Evolutionary conservation across 2,329 filamentous ascomycete species (phyloP).

Genomic region (Penicillium sp.): DNA sequence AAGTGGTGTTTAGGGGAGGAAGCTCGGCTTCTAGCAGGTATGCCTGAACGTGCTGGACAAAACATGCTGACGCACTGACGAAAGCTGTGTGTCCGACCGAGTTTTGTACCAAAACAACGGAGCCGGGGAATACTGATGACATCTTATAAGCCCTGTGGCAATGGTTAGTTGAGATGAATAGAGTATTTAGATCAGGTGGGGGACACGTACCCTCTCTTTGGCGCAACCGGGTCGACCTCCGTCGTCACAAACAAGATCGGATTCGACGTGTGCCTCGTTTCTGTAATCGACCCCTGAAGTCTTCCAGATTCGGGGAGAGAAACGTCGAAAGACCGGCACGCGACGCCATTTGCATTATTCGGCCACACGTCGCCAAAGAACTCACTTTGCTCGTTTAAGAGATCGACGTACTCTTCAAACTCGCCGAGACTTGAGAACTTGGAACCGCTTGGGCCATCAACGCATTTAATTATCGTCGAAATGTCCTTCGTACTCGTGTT

Average conservation of each 20-base stretch:
- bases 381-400: not conserved
- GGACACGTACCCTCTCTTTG: slow-evolving; percentile 40
- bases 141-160: slow-evolving; percentile 26
- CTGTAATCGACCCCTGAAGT: not conserved
- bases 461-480: not conserved
- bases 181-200: not conserved
- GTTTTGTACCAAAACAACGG: slow-evolving; percentile 46
- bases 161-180: not conserved
- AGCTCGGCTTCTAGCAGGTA: not conserved
- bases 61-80: not conserved
- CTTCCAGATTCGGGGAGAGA: not conserved
- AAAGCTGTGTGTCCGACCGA: slow-evolving; percentile 2
- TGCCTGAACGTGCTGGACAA: not conserved
- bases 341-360: not conserved
- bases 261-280: slow-evolving; percentile 36
- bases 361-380: slow-evolving; percentile 1
- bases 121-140: slow-evolving; percentile 43
- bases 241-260: slow-evolving; percentile 62
- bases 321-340: not conserved
- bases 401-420: not conserved
- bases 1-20: not conserved
- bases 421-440: not conserved
- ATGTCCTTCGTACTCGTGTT: not conserved
- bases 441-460: not conserved
- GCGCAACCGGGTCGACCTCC: slow-evolving; percentile 62